Evolutionary conservation across 2,329 filamentous ascomycete species (phyloP).

Genomic region (Samsoniella hepiali): DNA sequence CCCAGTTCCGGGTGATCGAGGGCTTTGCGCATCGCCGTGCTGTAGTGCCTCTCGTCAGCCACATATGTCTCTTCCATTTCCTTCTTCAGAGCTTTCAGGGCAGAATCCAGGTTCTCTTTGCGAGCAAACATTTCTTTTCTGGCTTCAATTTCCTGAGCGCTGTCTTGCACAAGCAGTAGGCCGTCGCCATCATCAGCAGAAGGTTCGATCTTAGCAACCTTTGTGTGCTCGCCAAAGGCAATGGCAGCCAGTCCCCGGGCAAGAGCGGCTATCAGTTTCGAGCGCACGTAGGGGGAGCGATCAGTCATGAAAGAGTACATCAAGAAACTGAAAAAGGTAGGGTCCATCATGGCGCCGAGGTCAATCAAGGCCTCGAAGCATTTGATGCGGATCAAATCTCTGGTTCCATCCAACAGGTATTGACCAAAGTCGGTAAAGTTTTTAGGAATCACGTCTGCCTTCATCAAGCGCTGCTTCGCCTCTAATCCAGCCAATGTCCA

Average conservation of each 20-base stretch:
- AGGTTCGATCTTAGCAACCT: constrained; percentile 40
- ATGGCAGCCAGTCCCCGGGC: constrained; percentile 59
- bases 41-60: constrained; percentile 38
- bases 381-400: constrained; percentile 62
- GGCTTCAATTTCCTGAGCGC: constrained; percentile 53
- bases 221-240: constrained; percentile 59
- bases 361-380: constrained; percentile 63
- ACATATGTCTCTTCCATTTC: constrained; percentile 44
- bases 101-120: constrained; percentile 59
- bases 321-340: constrained; percentile 53
- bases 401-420: constrained; percentile 62
- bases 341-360: constrained; percentile 57
- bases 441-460: constrained; percentile 56
- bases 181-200: constrained; percentile 36
- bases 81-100: constrained; percentile 43
- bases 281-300: constrained; percentile 60
- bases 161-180: constrained; percentile 42
- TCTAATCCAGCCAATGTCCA: constrained; percentile 62
- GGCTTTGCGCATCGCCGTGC: constrained; percentile 42
- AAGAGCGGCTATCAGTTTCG: constrained; percentile 57
- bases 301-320: constrained; percentile 59
- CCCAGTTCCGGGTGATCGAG: constrained; percentile 39
- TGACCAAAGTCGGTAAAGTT: constrained; percentile 56
- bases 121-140: constrained; percentile 60
- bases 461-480: constrained; percentile 61